Conservation (phyloP, 176 grass and related monocot genomes). For the Ensete ventricosum region DNA sequence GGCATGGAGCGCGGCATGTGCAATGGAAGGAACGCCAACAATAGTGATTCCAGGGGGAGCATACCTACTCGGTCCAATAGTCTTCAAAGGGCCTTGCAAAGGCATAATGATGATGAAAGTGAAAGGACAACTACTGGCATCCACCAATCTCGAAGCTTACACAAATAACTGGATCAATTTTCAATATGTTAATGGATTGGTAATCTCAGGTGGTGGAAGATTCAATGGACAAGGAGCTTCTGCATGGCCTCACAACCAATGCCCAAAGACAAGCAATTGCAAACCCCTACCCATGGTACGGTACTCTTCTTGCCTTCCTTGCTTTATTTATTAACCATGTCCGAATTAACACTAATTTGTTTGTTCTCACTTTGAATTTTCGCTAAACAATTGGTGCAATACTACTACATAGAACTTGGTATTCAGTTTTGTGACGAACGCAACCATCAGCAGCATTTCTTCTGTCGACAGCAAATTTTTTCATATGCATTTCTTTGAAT, state of each 20-base stretch:
- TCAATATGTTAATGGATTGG: conserved; percentile 24
- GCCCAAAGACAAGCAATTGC: conserved; percentile 41
- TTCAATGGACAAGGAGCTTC: conserved; percentile 49
- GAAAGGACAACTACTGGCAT: conserved; percentile 30
- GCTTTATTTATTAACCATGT: background rate
- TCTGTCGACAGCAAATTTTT: conserved; percentile 61
- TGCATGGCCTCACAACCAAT: conserved; percentile 46
- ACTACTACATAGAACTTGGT: too few species aligned
- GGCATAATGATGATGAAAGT: conserved; percentile 35
- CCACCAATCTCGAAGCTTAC: conserved; percentile 39
- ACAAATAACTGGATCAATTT: conserved; percentile 53
- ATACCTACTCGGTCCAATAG: conserved; percentile 27
- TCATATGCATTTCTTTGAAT: conserved; percentile 40
- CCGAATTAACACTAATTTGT: background rate
- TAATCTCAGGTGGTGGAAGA: conserved; percentile 34
- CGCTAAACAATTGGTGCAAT: background rate
- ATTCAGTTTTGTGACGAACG: conserved; percentile 4
- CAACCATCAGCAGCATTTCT: conserved; percentile 25
- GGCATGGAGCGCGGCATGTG: conserved; percentile 53
- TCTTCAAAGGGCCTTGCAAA: conserved; percentile 48
- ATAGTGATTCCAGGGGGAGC: conserved; percentile 36
- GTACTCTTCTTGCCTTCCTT: background rate
- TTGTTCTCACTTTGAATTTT: background rate
- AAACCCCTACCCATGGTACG: conserved; percentile 46
- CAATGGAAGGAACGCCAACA: conserved; percentile 18